Conservation (phyloP, 345 rosid genomes). For the Eucalyptus shirleyi region DNA sequence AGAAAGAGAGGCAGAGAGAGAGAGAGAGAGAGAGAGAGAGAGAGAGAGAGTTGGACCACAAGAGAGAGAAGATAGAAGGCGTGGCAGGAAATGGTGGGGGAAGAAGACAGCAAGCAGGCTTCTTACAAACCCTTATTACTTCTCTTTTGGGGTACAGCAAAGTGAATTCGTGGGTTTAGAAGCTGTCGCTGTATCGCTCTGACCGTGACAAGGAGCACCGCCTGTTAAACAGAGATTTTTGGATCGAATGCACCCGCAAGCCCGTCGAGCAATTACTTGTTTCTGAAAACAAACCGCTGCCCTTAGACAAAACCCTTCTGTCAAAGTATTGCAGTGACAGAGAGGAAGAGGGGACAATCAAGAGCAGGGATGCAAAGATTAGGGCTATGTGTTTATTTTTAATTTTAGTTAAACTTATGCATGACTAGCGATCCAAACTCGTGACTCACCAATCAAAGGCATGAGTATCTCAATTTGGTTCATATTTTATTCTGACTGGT, state of each 20-base stretch:
- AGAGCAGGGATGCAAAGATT: neutral
- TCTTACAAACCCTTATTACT: constrained; percentile 4
- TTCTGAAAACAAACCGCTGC: neutral
- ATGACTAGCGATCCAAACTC: neutral
- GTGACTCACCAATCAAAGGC: neutral
- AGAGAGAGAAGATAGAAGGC: neutral
- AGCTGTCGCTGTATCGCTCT: neutral
- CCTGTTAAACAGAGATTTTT: neutral
- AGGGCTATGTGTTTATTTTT: neutral
- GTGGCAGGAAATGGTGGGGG: neutral
- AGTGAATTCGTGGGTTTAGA: neutral
- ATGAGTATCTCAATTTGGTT: neutral
- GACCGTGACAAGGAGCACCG: neutral
- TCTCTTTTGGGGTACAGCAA: constrained; percentile 25
- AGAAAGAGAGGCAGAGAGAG: neutral
- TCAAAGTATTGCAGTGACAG: neutral
- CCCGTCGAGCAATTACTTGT: neutral
- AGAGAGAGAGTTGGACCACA: neutral
- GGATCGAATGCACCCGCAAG: neutral
- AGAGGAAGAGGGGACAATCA: neutral
- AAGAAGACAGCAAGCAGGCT: neutral
- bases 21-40: neutral
- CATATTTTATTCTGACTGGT: too few relatives aligned
- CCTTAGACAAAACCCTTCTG: neutral
- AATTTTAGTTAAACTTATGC: neutral